Percentiles rank a stretch among this genome's conserved stretches.
phyloP scores from a whole-genome alignment of 2,329 filamentous ascomycete species.

The Hypoxylon sp. region DNA sequence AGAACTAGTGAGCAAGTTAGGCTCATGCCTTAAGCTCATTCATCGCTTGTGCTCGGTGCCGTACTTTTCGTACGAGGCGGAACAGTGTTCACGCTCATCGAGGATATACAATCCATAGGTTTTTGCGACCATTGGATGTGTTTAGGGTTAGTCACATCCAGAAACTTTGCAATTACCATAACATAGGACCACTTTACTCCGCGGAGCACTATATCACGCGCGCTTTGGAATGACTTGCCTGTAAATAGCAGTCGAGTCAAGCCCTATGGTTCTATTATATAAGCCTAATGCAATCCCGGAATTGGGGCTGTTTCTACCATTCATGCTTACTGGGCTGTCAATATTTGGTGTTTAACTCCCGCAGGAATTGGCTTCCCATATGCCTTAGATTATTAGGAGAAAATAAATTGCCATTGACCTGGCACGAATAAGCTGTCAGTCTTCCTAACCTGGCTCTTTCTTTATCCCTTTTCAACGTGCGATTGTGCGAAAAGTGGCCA shows the following conservation, averaged over 20 bases:
- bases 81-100: slow-evolving; percentile 7
- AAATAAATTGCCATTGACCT: slow-evolving; percentile 19
- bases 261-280: slow-evolving; percentile 11
- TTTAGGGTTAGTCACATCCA: slow-evolving; percentile 16
- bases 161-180: slow-evolving; percentile 14
- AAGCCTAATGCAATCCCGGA: slow-evolving; percentile 12
- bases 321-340: slow-evolving; percentile 2
- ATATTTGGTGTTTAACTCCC: slow-evolving; percentile 13
- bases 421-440: slow-evolving; percentile 12
- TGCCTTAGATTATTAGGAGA: slow-evolving; percentile 21
- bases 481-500: background rate
- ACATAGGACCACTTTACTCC: slow-evolving; percentile 9
- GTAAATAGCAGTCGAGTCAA: slow-evolving; percentile 7
- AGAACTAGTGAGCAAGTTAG: slow-evolving; percentile 41
- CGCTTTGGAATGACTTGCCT: slow-evolving; percentile 5
- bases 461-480: background rate
- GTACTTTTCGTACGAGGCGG: slow-evolving; percentile 9
- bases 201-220: background rate
- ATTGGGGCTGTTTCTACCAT: slow-evolving; percentile 11
- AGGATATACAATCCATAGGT: slow-evolving; percentile 35
- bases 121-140: slow-evolving; percentile 25
- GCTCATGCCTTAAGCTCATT: slow-evolving; percentile 2
- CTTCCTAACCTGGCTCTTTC: slow-evolving; percentile 2
- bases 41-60: slow-evolving; percentile 17
- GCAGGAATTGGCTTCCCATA: slow-evolving; percentile 9